phyloP scores from a whole-genome alignment of 371 early-diverging fungal genomes.

The Batkoa obscura region DNA sequence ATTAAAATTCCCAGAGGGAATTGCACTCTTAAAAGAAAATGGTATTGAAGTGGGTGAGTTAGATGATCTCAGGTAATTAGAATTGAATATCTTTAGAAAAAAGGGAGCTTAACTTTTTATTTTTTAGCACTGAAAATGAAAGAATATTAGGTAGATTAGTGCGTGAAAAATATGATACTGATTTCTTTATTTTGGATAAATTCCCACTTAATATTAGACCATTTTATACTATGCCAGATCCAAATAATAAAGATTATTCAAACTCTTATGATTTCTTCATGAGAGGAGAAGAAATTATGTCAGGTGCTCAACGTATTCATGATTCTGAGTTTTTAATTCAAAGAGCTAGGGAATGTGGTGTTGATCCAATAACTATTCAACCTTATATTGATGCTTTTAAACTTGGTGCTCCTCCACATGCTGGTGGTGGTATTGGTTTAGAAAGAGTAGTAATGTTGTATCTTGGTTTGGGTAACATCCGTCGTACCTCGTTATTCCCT shows the following conservation, averaged over 20 bases:
- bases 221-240: conserved; percentile 99
- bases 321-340: conserved; percentile 67
- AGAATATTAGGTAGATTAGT: conserved; percentile 84
- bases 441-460: conserved; percentile 98
- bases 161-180: conserved; percentile 87
- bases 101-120: conserved; percentile 1
- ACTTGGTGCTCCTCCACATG: conserved; percentile 98
- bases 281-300: conserved; percentile 98
- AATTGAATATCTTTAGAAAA: conserved; percentile 9
- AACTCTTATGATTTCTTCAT: conserved; percentile 99
- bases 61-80: conserved; percentile 57
- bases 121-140: conserved; percentile 74
- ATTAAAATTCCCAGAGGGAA: conserved; percentile 79
- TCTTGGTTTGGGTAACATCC: conserved; percentile 92
- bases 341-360: conserved; percentile 63
- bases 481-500: conserved; percentile 94
- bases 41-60: conserved; percentile 85
- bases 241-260: conserved; percentile 66
- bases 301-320: conserved; percentile 99
- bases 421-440: conserved; percentile 97
- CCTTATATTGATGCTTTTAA: conserved; percentile 96
- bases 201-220: conserved; percentile 96
- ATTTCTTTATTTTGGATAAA: conserved; percentile 98
- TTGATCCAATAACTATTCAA: conserved; percentile 71
- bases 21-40: conserved; percentile 78